These are phyloP conservation scores for Climacium dendroides DNA, from an alignment of 225 moss, liverwort and hornwort species.

Conservation along the genomic window DNA sequence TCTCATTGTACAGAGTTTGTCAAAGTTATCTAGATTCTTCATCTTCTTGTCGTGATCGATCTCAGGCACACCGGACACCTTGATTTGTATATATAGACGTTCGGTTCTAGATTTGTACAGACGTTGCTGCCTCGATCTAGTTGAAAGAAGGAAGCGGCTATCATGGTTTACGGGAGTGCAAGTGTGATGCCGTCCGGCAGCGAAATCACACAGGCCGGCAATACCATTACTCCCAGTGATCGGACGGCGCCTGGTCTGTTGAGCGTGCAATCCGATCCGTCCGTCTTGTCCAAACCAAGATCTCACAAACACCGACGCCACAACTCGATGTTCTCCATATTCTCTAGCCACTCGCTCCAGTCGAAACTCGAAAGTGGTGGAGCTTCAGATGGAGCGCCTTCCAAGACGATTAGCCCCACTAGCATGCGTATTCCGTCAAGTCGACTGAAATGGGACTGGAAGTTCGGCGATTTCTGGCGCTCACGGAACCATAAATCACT, in stretches of 20 bases:
- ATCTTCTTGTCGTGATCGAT: not conserved
- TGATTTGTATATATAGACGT: not conserved
- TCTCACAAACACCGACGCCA: conserved; percentile 16
- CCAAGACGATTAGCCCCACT: not conserved
- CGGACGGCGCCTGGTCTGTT: not conserved
- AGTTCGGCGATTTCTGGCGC: conserved; percentile 15
- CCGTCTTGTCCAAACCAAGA: not conserved
- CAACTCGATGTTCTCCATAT: conserved; percentile 24
- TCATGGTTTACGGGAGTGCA: conserved; percentile 18
- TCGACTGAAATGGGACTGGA: conserved; percentile 23
- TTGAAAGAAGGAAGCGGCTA: not conserved
- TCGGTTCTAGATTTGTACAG: not conserved
- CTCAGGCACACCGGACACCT: not conserved
- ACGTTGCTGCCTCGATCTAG: not conserved
- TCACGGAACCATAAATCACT: not conserved
- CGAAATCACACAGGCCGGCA: not conserved
- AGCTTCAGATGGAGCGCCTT: not conserved
- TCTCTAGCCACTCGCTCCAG: not conserved
- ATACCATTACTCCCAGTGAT: not conserved
- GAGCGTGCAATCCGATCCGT: conserved; percentile 17
- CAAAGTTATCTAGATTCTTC: not conserved
- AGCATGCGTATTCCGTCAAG: not conserved
- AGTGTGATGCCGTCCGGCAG: conserved; percentile 15
- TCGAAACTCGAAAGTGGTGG: not conserved
- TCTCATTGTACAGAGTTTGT: not conserved